phyloP scores from a whole-genome alignment of 2,329 filamentous ascomycete species.

The Ophiostoma sp. region DNA sequence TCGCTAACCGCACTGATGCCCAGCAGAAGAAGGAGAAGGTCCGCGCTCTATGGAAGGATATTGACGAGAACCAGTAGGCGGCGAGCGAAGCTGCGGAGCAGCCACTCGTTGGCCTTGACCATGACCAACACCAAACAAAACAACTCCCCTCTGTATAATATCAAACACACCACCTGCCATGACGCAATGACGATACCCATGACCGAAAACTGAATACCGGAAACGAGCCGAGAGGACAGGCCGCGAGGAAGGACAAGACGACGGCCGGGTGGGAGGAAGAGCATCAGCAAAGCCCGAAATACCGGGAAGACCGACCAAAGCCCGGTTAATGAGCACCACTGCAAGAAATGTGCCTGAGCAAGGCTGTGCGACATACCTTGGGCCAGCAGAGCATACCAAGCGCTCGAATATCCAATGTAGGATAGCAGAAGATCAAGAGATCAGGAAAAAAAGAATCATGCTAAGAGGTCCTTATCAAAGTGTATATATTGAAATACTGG shows the following conservation, averaged over 20 bases:
- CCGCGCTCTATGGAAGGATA: conserved; percentile 72
- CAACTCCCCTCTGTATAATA: conserved; percentile 1
- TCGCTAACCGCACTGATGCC: conserved; percentile 66
- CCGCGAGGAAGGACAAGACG: not conserved
- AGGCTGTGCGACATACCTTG: not conserved
- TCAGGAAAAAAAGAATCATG: not conserved
- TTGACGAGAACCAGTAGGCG: conserved; percentile 58
- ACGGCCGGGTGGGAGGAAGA: not conserved
- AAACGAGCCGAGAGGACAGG: not conserved
- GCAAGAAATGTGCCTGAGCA: too few relatives aligned
- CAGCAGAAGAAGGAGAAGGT: conserved; percentile 67
- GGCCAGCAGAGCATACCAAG: too few relatives aligned
- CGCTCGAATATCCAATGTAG: too few relatives aligned
- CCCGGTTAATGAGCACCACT: too few relatives aligned
- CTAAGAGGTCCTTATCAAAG: not conserved
- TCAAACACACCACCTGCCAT: not conserved
- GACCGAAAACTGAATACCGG: not conserved
- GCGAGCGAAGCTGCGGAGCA: not conserved
- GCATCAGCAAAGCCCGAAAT: not conserved
- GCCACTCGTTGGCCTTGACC: not conserved
- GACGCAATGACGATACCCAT: conserved; percentile 13
- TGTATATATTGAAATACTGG: not conserved
- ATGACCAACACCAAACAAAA: not conserved
- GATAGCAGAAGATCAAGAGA: too few relatives aligned
- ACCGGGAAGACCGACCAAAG: too few relatives aligned